Conservation (phyloP, 257 asterid genomes). For the Euphrasia confusa region DNA sequence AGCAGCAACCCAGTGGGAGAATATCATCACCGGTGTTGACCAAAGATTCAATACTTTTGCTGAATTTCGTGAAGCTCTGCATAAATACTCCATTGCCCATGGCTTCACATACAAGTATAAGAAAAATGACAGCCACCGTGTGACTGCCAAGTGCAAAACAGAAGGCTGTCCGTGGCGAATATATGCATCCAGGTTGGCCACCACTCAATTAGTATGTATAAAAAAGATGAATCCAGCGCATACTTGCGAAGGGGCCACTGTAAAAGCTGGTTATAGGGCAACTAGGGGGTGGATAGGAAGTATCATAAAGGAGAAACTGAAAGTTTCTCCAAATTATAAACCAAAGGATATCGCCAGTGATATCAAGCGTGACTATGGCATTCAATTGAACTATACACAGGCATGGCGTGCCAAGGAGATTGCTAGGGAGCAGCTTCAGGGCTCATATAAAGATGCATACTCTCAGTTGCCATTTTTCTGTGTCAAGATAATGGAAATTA, state of each 20-base stretch:
- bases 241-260: slow-evolving; percentile 83
- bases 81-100: slow-evolving; percentile 91
- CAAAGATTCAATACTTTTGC: slow-evolving; percentile 90
- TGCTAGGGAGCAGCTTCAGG: slow-evolving; percentile 98
- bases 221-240: slow-evolving; percentile 85
- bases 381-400: slow-evolving; percentile 91
- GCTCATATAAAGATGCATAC: slow-evolving; percentile 91
- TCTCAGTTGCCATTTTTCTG: slow-evolving; percentile 80
- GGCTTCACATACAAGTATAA: slow-evolving; percentile 92
- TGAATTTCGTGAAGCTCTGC: slow-evolving; percentile 95
- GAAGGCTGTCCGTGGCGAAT: slow-evolving; percentile 98
- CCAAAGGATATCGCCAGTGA: slow-evolving; percentile 95
- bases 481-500: slow-evolving; percentile 81
- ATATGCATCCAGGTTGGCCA: slow-evolving; percentile 87
- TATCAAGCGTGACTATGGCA: slow-evolving; percentile 95
- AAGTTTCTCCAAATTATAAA: slow-evolving; percentile 78
- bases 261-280: slow-evolving; percentile 91
- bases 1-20: slow-evolving; percentile 94
- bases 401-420: slow-evolving; percentile 99
- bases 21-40: slow-evolving; percentile 94
- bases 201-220: slow-evolving; percentile 86
- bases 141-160: slow-evolving; percentile 91
- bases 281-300: slow-evolving; percentile 98
- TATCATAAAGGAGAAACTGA: slow-evolving; percentile 86
- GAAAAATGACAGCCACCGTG: slow-evolving; percentile 97